Conservation (phyloP, 192 early-diverging fungal species). For the Endogone sp. region DNA sequence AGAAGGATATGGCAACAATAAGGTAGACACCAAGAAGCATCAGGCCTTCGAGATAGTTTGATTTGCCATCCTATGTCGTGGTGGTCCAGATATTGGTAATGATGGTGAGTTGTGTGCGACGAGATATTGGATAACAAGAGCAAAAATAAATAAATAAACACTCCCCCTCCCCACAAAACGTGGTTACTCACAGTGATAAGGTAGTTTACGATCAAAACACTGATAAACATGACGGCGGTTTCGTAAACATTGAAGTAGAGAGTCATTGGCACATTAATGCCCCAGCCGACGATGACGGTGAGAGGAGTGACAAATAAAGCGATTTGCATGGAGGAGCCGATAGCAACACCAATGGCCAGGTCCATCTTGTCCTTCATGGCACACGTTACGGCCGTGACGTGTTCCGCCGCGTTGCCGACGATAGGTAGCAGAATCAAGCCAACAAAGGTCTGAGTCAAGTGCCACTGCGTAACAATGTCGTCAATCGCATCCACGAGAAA, state of each 20-base stretch:
- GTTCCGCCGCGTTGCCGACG: constrained; percentile 88
- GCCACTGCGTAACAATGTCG: constrained; percentile 63
- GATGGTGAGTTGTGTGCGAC: no score
- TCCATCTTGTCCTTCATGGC: constrained; percentile 92
- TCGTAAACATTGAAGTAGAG: constrained; percentile 84
- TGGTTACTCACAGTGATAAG: constrained; percentile 44
- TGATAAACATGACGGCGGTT: constrained; percentile 78
- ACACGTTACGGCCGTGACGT: constrained; percentile 76
- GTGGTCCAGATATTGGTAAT: no score
- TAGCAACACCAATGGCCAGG: constrained; percentile 80
- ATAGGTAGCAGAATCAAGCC: constrained; percentile 89
- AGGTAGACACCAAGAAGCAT: constrained; percentile 81
- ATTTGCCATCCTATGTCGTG: constrained; percentile 60
- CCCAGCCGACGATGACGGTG: constrained; percentile 80
- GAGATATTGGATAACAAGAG: background rate
- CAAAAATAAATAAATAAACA: background rate
- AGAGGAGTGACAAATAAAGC: constrained; percentile 71
- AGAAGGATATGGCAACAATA: constrained; percentile 83
- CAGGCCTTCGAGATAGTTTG: constrained; percentile 91
- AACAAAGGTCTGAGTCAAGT: constrained; percentile 79
- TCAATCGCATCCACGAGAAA: constrained; percentile 81
- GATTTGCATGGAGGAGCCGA: constrained; percentile 89
- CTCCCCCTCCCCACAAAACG: no score
- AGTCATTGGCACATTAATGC: constrained; percentile 63
- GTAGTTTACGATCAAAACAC: constrained; percentile 80